These are phyloP conservation scores for Cryptococcus sp. DNA, from an alignment of 1,284 basidiomycete genomes.

Conservation along the genomic window DNA sequence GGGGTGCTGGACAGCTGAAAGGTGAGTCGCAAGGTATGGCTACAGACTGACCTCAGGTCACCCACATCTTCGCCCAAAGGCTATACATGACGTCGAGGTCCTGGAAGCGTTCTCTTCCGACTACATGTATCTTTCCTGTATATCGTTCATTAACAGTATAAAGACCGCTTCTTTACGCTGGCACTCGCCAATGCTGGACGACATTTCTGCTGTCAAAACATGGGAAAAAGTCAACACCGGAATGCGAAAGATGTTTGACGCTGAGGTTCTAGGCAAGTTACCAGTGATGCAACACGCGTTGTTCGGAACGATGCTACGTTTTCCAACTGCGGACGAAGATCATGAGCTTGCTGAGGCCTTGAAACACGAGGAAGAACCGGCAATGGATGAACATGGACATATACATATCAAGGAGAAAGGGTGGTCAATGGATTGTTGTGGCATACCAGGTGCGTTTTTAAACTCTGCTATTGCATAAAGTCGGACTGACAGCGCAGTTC, in stretches of 20 bases:
- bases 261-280: slow-evolving; percentile 90
- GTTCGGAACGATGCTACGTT: slow-evolving; percentile 79
- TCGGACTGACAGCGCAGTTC: slow-evolving; percentile 50
- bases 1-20: slow-evolving; percentile 69
- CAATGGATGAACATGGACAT: slow-evolving; percentile 58
- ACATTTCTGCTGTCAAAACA: slow-evolving; percentile 93
- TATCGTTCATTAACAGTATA: slow-evolving; percentile 94
- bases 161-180: slow-evolving; percentile 93
- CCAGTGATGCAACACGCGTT: slow-evolving; percentile 96
- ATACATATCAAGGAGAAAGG: slow-evolving; percentile 63
- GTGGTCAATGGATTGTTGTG: slow-evolving; percentile 81
- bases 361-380: slow-evolving; percentile 50
- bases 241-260: slow-evolving; percentile 97
- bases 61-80: slow-evolving; percentile 83
- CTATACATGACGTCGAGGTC: slow-evolving; percentile 86
- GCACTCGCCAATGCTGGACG: slow-evolving; percentile 99
- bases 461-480: neutral
- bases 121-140: slow-evolving; percentile 98
- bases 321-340: slow-evolving; percentile 48
- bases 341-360: slow-evolving; percentile 40
- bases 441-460: slow-evolving; percentile 59
- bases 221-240: slow-evolving; percentile 98
- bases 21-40: slow-evolving; percentile 48
- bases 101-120: slow-evolving; percentile 87
- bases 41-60: slow-evolving; percentile 56